phyloP scores from a whole-genome alignment of 768 basidiomycete species.

The Boletus rufocinnamomeus region DNA sequence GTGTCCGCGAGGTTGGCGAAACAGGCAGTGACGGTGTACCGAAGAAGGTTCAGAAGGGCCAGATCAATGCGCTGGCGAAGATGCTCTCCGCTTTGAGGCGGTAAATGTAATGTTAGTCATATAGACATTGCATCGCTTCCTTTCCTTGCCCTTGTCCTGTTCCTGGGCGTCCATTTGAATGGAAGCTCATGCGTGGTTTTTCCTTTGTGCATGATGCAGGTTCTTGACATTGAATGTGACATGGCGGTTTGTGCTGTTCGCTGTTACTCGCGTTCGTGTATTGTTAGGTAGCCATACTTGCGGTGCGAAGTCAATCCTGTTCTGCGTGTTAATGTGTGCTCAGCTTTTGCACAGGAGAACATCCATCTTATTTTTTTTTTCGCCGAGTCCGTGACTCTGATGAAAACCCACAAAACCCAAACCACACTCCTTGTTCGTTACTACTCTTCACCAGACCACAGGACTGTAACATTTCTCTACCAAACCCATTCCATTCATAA shows the following conservation, averaged over 20 bases:
- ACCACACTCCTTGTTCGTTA: constrained; percentile 24
- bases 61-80: constrained; percentile 89
- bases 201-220: constrained; percentile 32
- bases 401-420: constrained; percentile 23
- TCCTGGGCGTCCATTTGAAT: constrained; percentile 11
- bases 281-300: constrained; percentile 54
- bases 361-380: constrained; percentile 6
- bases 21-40: constrained; percentile 44
- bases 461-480: constrained; percentile 34
- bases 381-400: constrained; percentile 31
- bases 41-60: constrained; percentile 85
- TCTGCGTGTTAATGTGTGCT: constrained; percentile 26
- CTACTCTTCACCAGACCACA: constrained; percentile 18
- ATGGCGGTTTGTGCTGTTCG: constrained; percentile 29
- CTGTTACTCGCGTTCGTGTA: constrained; percentile 46
- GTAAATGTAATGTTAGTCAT: constrained; percentile 39
- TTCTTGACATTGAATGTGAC: constrained; percentile 30
- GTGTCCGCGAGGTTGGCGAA: constrained; percentile 29
- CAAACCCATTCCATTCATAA: constrained; percentile 19
- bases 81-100: constrained; percentile 83
- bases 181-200: constrained; percentile 24
- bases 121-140: constrained; percentile 11
- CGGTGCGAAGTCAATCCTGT: constrained; percentile 40
- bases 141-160: neutral
- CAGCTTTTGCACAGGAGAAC: constrained; percentile 20